phyloP scores from a whole-genome alignment of 495 filamentous ascomycete species.

The Xanthoparmelia taractica region DNA sequence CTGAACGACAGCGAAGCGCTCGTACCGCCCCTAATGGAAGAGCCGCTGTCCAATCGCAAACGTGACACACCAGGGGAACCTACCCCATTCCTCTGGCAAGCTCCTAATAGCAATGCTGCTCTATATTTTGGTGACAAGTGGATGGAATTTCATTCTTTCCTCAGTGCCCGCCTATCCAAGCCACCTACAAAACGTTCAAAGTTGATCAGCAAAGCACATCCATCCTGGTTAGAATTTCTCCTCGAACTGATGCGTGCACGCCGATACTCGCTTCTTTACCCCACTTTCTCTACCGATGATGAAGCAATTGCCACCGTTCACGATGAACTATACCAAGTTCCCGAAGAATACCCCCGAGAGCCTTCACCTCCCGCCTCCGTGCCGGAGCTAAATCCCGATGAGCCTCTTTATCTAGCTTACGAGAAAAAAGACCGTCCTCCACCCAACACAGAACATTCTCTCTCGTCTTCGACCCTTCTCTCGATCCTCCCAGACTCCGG shows the following conservation, averaged over 20 bases:
- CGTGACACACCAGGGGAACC: conserved; percentile 24
- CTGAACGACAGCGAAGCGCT: conserved; percentile 50
- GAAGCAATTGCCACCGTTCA: conserved; percentile 59
- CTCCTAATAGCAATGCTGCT: conserved; percentile 68
- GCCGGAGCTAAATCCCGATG: conserved; percentile 17
- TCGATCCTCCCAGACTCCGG: conserved; percentile 24
- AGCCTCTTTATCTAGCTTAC: conserved; percentile 18
- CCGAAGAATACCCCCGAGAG: conserved; percentile 53
- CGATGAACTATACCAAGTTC: conserved; percentile 58
- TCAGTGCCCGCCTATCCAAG: conserved; percentile 47
- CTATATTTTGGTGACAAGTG: conserved; percentile 79
- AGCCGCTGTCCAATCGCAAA: conserved; percentile 18
- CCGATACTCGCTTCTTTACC: conserved; percentile 70
- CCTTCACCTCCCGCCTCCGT: neutral
- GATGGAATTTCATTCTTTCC: conserved; percentile 69
- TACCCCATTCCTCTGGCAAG: conserved; percentile 70
- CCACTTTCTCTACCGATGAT: conserved; percentile 42
- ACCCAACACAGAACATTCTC: conserved; percentile 19
- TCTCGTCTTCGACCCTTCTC: conserved; percentile 19
- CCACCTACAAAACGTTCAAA: conserved; percentile 27
- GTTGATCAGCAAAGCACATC: conserved; percentile 51
- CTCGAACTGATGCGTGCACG: conserved; percentile 62
- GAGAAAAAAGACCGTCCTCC: conserved; percentile 5
- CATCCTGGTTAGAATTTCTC: conserved; percentile 70
- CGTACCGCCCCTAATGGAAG: conserved; percentile 38